A percentile compares a stretch with the other conserved stretches of the same genome.
Evolutionary conservation across 2,329 filamentous ascomycete genomes (phyloP).

Genomic region (Hymenoscyphus linearis): DNA sequence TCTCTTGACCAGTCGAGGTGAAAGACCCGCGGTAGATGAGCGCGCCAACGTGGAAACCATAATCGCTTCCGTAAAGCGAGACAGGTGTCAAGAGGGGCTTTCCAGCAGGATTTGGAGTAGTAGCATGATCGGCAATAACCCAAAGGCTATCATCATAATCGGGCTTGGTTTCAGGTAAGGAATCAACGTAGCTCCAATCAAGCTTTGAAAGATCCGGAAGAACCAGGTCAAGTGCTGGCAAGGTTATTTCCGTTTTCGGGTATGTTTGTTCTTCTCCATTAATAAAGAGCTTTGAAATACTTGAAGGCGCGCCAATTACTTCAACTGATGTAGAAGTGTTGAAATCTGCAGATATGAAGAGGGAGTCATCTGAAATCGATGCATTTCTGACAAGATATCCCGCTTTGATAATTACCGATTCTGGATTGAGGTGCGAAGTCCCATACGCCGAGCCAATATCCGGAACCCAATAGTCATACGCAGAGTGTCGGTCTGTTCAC

Average conservation of each 20-base stretch:
- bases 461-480: conserved; percentile 65
- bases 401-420: conserved; percentile 54
- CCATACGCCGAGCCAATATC: conserved; percentile 40
- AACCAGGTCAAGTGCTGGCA: conserved; percentile 41
- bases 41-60: conserved; percentile 66
- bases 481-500: conserved; percentile 54
- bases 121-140: conserved; percentile 52
- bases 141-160: conserved; percentile 66
- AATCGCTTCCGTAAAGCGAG: conserved; percentile 66
- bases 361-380: conserved; percentile 44
- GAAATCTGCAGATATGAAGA: conserved; percentile 65
- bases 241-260: conserved; percentile 39
- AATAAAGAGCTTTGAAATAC: conserved; percentile 51
- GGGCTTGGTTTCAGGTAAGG: conserved; percentile 60
- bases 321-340: conserved; percentile 65
- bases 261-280: conserved; percentile 44
- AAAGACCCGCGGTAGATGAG: conserved; percentile 69
- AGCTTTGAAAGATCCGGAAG: conserved; percentile 54
- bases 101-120: conserved; percentile 53
- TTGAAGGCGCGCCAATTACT: conserved; percentile 55
- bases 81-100: conserved; percentile 51
- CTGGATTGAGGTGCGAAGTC: conserved; percentile 26
- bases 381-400: conserved; percentile 61
- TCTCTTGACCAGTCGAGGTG: conserved; percentile 55
- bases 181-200: conserved; percentile 65